Evolutionary conservation across 2,329 filamentous ascomycete genomes (phyloP).

Genomic region (Fusarium tuaranense): DNA sequence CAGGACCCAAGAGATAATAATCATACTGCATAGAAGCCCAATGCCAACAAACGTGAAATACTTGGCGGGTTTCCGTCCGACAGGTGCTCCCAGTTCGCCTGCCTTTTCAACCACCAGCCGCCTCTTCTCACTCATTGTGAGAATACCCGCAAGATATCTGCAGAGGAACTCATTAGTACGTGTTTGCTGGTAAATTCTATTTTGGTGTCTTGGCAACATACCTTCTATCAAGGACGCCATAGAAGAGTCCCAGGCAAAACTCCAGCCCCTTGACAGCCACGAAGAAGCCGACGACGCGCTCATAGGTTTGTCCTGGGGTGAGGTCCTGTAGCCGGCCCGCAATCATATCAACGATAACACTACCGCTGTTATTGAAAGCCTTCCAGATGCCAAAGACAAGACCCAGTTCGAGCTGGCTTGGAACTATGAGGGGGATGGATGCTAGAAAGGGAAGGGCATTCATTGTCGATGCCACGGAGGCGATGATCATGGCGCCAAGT

Average conservation of each 20-base stretch:
- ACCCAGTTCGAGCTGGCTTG: slow-evolving; percentile 38
- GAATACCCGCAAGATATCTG: not conserved
- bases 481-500: slow-evolving; percentile 42
- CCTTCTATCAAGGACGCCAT: slow-evolving; percentile 26
- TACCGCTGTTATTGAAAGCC: slow-evolving; percentile 44
- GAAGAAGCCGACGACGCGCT: slow-evolving; percentile 42
- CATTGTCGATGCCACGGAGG: slow-evolving; percentile 42
- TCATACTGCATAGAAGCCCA: not conserved
- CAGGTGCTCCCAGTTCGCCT: not conserved
- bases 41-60: not conserved
- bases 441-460: slow-evolving; percentile 43
- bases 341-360: slow-evolving; percentile 45
- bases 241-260: slow-evolving; percentile 44
- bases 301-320: slow-evolving; percentile 41
- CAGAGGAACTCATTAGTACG: too few species aligned
- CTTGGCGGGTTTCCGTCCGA: not conserved
- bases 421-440: slow-evolving; percentile 31
- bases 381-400: slow-evolving; percentile 45
- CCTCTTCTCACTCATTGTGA: not conserved
- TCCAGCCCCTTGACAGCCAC: slow-evolving; percentile 42
- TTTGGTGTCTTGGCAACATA: not conserved
- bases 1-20: not conserved
- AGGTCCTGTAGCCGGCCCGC: slow-evolving; percentile 42
- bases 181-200: too few species aligned
- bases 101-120: not conserved